Percentiles rank a stretch among this genome's conserved stretches.
phyloP scores from a whole-genome alignment of 2,329 filamentous ascomycete species.

The Neopestalotiopsis sp. region DNA sequence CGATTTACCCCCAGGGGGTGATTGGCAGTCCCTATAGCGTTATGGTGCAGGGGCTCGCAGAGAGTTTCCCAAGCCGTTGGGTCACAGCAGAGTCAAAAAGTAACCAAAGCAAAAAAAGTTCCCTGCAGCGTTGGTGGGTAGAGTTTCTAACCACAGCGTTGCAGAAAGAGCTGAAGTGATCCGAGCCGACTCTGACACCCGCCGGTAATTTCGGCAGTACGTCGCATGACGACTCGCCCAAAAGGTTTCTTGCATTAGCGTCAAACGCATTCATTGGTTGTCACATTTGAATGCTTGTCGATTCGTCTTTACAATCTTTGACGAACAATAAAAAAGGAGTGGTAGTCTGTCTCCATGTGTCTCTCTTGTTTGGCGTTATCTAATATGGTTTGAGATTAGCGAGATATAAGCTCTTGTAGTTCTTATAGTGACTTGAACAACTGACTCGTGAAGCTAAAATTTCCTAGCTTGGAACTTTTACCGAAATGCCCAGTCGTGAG shows the following conservation, averaged over 20 bases:
- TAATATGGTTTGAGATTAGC: too few species aligned
- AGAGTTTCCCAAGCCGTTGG: neutral
- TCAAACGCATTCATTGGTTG: neutral
- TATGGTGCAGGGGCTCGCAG: neutral
- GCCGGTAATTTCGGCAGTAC: neutral
- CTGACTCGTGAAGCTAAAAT: too few species aligned
- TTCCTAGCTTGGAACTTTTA: too few species aligned
- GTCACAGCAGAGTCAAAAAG: neutral
- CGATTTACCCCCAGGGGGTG: neutral
- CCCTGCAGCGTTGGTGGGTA: neutral
- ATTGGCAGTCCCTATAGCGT: neutral
- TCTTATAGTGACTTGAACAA: too few species aligned
- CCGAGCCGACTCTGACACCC: neutral
- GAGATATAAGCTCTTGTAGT: too few species aligned
- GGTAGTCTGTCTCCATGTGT: neutral
- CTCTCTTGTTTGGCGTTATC: too few species aligned
- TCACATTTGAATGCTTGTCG: neutral
- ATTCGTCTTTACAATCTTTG: neutral
- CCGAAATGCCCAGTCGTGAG: too few species aligned
- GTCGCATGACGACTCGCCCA: neutral
- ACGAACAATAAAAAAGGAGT: neutral
- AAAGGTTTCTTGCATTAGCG: conserved; percentile 11
- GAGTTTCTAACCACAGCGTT: neutral
- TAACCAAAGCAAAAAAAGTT: neutral
- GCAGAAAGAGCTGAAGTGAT: neutral